Percentiles rank a stretch among this genome's conserved stretches.
These are phyloP conservation scores for Francoa sonchifolia DNA, from an alignment of 441 rosid species.

Conservation along the genomic window DNA sequence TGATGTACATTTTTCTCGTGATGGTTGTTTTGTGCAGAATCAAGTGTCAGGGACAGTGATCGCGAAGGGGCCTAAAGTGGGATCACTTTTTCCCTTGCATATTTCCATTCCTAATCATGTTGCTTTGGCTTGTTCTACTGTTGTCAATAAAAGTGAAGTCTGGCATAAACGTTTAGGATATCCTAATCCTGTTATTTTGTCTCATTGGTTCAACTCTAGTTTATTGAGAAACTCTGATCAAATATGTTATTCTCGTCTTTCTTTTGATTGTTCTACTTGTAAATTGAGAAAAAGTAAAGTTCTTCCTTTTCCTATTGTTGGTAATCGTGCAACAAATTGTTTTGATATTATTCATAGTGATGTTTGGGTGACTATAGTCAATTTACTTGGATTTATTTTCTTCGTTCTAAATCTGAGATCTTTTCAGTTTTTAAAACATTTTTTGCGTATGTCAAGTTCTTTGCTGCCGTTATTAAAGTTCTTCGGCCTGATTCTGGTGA, in stretches of 20 bases:
- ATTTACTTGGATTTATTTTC: neutral
- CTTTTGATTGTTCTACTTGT: conserved; percentile 3
- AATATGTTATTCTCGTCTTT: neutral
- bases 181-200: conserved; percentile 7
- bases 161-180: conserved; percentile 7
- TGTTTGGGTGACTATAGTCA: neutral
- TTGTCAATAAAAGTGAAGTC: neutral
- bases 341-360: neutral
- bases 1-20: conserved; percentile 7
- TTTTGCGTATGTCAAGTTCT: neutral
- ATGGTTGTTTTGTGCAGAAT: conserved; percentile 11
- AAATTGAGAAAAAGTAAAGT: conserved; percentile 6
- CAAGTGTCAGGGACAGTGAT: conserved; percentile 4
- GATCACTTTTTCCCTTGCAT: neutral
- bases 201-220: conserved; percentile 5
- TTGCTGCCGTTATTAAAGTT: neutral
- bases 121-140: neutral
- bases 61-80: conserved; percentile 9
- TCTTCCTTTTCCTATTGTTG: neutral
- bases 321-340: neutral
- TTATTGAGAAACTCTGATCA: neutral
- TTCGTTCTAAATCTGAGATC: neutral
- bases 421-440: neutral
- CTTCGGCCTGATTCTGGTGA: neutral
- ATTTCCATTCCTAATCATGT: neutral